These are phyloP conservation scores for Bauhinia variegata DNA, from an alignment of 306 rosid genomes.

Conservation along the genomic window DNA sequence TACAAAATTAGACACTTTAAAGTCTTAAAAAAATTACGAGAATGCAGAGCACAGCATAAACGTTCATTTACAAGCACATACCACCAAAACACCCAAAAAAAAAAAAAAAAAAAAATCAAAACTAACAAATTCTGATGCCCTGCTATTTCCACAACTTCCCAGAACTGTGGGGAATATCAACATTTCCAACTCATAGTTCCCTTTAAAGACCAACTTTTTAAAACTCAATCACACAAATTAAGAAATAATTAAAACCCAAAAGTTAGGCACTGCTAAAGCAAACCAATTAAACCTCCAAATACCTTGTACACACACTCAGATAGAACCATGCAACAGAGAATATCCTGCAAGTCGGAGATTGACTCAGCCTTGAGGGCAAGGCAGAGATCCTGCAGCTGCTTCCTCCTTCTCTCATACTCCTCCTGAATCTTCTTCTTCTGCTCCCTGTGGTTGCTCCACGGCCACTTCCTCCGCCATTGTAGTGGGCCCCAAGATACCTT, in stretches of 20 bases:
- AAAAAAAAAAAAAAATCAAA: too few relatives aligned
- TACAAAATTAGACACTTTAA: too few relatives aligned
- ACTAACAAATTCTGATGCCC: too few relatives aligned
- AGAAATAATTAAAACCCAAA: too few relatives aligned
- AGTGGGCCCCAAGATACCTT: constrained; percentile 91
- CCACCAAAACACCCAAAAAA: too few relatives aligned
- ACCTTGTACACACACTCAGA: constrained; percentile 98
- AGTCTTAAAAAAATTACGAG: neutral
- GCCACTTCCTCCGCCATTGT: constrained; percentile 93
- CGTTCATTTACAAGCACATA: too few relatives aligned
- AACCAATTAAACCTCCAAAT: neutral
- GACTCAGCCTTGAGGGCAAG: constrained; percentile 74
- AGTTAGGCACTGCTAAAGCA: neutral
- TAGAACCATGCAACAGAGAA: constrained; percentile 92
- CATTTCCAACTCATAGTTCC: too few relatives aligned
- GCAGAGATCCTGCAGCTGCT: constrained; percentile 75
- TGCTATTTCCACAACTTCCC: too few relatives aligned
- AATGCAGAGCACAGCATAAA: too few relatives aligned
- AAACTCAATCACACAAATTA: too few relatives aligned
- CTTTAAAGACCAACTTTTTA: too few relatives aligned
- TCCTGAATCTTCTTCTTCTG: constrained; percentile 74
- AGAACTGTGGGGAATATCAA: too few relatives aligned
- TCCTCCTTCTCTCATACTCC: constrained; percentile 71
- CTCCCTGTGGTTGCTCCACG: constrained; percentile 59
- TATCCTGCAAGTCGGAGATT: constrained; percentile 80